Percentiles rank a stretch among this genome's conserved stretches.
These are phyloP conservation scores for Erysimum cheiri DNA, from an alignment of 441 rosid species.

Conservation along the genomic window DNA sequence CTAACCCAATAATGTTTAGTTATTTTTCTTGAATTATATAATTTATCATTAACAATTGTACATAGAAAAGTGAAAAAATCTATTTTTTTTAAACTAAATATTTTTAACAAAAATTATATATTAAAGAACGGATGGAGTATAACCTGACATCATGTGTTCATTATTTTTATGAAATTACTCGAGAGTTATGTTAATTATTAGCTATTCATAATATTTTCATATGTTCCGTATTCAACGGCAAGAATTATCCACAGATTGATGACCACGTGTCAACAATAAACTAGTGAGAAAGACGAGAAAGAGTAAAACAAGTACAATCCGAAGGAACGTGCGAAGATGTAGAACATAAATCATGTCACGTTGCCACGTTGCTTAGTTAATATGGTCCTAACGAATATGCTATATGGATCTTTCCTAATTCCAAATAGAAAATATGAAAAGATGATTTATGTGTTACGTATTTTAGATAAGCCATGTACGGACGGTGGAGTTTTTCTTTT, in stretches of 20 bases:
- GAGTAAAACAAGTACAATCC: conserved; percentile 32
- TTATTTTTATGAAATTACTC: background rate
- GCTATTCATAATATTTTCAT: no score
- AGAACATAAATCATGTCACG: conserved; percentile 28
- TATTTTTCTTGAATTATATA: no score
- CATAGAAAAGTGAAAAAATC: no score
- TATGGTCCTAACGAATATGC: conserved; percentile 37
- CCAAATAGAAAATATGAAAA: background rate
- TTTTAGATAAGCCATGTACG: conserved; percentile 30
- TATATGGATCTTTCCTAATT: conserved; percentile 26
- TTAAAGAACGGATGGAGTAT: no score
- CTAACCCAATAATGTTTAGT: no score
- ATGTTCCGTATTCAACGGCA: conserved; percentile 14
- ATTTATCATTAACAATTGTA: no score
- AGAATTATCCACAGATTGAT: background rate
- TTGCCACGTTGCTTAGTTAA: conserved; percentile 34
- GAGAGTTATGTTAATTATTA: no score
- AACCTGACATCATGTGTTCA: no score
- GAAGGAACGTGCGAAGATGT: conserved; percentile 31
- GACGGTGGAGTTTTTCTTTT: no score
- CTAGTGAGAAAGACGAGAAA: conserved; percentile 28
- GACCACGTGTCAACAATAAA: conserved; percentile 27
- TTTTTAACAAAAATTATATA: no score
- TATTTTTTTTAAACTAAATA: no score
- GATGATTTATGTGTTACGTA: conserved; percentile 25